Percentiles rank a stretch among this genome's conserved stretches.
phyloP scores from a whole-genome alignment of 2,329 filamentous ascomycete genomes.

The Coniochaeta pulveracea region DNA sequence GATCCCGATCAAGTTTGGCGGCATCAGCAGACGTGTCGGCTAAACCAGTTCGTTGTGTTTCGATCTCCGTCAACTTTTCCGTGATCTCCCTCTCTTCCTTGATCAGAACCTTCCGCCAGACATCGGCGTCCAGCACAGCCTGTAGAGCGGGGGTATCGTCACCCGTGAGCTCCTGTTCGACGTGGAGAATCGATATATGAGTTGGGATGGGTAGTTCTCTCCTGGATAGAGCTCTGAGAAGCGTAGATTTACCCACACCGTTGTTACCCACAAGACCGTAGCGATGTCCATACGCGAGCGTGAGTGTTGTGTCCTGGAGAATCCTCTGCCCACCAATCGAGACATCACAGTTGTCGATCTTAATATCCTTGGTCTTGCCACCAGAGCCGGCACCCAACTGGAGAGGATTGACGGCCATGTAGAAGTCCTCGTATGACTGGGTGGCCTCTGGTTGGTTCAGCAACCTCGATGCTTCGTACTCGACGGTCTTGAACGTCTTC shows the following conservation, averaged over 20 bases:
- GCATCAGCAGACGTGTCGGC: slow-evolving; percentile 91
- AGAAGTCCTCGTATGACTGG: slow-evolving; percentile 97
- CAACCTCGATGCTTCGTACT: slow-evolving; percentile 89
- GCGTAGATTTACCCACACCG: slow-evolving; percentile 96
- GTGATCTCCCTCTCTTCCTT: slow-evolving; percentile 82
- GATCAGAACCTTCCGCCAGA: slow-evolving; percentile 93
- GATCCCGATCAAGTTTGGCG: slow-evolving; percentile 70
- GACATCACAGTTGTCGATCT: slow-evolving; percentile 91
- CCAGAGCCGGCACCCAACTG: slow-evolving; percentile 63
- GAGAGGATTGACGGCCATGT: slow-evolving; percentile 97
- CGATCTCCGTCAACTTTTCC: slow-evolving; percentile 63
- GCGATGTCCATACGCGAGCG: slow-evolving; percentile 80
- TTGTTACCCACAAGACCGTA: slow-evolving; percentile 99
- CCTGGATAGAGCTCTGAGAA: slow-evolving; percentile 80
- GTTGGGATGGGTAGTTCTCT: slow-evolving; percentile 92
- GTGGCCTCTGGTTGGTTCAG: slow-evolving; percentile 72
- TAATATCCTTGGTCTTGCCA: slow-evolving; percentile 97
- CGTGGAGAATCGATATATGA: slow-evolving; percentile 97
- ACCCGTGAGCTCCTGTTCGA: slow-evolving; percentile 95
- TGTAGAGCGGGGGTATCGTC: slow-evolving; percentile 93
- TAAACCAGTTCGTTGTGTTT: slow-evolving; percentile 64
- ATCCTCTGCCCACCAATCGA: slow-evolving; percentile 85
- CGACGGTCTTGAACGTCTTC: slow-evolving; percentile 95
- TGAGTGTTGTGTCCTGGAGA: slow-evolving; percentile 79
- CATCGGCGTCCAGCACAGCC: slow-evolving; percentile 91